Evolutionary conservation across 2,329 filamentous ascomycete species (phyloP), one percentile per base, ranked within the genome.

Genomic region (Fusarium temperatum): DNA sequence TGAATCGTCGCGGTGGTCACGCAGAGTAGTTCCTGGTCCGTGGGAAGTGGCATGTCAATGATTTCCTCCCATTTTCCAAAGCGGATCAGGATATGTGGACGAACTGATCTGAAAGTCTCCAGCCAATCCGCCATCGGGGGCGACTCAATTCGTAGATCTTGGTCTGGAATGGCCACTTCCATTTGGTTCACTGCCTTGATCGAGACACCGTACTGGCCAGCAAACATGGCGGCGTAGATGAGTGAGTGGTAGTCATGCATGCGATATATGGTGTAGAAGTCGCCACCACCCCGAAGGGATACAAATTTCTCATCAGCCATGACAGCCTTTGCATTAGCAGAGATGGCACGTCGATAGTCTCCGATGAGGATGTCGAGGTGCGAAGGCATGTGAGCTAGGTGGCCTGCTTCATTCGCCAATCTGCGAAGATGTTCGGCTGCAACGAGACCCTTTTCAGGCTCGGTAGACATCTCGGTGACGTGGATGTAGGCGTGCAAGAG

Each of bases 111-210:
- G 72, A 93, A 93, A 5, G 87, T 87, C 80, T 94, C 93, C 3
- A 94, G 82, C 89, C 91, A 94, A 79, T 94, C 92, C 2, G 92
- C 91, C 92, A 94, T 94, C 0, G 91, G 91, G 1, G 91, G 91
- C 0, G 89, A 90, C 66, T 89, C 77, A 13, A 78, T 66, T 8
- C 75, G 74, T n/a, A 78, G 28, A 35, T 76, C 63, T 18, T 87
- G 85, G 59, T 91, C 89, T 0, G 92, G 88, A 5, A 94, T 81
- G 0, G 89, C 88, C 0, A 79, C 80, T 76, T 93, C 91, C 70
- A 94, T 86, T 47, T 85, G 83, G 1, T 79, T 73, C 0, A 88
- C 87, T 0, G 91, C 90, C 4, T 91, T 85, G 5, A 94, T 80
- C 0, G 92, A 90, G 14, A 90, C 84, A 24, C 83, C 78, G 1